A percentile compares a stretch with the other conserved stretches of the same genome.
Evolutionary conservation across 1,284 basidiomycete genomes (phyloP).

Genomic region (Inonotus obliquus): DNA sequence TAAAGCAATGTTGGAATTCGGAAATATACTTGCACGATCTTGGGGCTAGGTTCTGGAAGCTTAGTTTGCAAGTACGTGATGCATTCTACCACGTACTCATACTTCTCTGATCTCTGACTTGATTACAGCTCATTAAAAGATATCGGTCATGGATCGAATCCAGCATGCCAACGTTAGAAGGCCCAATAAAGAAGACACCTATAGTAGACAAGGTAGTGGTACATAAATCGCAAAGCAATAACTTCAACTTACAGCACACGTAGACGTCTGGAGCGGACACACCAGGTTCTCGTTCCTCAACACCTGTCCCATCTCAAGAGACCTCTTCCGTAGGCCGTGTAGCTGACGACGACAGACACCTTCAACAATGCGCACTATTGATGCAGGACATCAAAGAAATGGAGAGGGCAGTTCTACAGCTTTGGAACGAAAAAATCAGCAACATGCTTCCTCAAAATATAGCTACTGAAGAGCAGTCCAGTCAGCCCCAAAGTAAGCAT

Average conservation of each 20-base stretch:
- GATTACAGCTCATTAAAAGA: constrained; percentile 63
- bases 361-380: constrained; percentile 58
- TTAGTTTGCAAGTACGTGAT: constrained; percentile 72
- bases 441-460: constrained; percentile 46
- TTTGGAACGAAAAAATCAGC: constrained; percentile 68
- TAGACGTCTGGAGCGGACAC: constrained; percentile 21
- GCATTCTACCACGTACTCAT: neutral
- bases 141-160: constrained; percentile 71
- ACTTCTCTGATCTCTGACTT: neutral
- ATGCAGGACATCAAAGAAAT: constrained; percentile 63
- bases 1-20: constrained; percentile 78
- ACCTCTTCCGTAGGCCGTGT: constrained; percentile 46
- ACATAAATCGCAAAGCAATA: neutral
- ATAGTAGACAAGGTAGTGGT: constrained; percentile 33
- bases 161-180: constrained; percentile 38
- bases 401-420: constrained; percentile 40
- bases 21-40: constrained; percentile 82
- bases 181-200: constrained; percentile 29
- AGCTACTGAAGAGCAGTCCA: constrained; percentile 33
- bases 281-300: constrained; percentile 41
- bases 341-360: constrained; percentile 52
- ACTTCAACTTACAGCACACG: neutral
- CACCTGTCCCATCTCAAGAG: constrained; percentile 47
- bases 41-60: constrained; percentile 79
- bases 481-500: constrained; percentile 47